phyloP scores from a whole-genome alignment of 1,284 basidiomycete species.

The Leccinum pseudoinsigne region DNA sequence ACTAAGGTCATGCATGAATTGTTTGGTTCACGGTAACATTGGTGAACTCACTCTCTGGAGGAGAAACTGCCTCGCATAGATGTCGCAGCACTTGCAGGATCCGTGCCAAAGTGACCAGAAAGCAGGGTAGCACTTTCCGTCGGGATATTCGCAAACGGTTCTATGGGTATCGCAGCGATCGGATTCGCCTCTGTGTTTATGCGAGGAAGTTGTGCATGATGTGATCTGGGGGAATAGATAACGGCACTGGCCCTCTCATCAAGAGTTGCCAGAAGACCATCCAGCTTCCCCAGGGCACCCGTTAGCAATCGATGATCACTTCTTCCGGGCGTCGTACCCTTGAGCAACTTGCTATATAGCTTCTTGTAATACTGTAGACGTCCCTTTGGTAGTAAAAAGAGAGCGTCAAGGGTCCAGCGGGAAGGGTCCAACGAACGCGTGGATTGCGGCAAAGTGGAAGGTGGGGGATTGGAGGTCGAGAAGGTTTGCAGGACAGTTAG shows the following conservation, averaged over 20 bases:
- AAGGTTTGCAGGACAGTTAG: conserved; percentile 70
- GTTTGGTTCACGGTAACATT: neutral
- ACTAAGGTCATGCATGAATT: conserved; percentile 33
- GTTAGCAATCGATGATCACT: conserved; percentile 86
- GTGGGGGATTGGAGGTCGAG: conserved; percentile 62
- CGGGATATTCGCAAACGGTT: conserved; percentile 3
- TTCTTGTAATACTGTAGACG: conserved; percentile 93
- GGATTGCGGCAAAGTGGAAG: conserved; percentile 42
- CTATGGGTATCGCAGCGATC: conserved; percentile 47
- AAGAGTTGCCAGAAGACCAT: conserved; percentile 67
- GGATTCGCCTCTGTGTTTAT: conserved; percentile 43
- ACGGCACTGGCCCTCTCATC: conserved; percentile 55
- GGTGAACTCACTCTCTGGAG: conserved; percentile 53
- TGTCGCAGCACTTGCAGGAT: conserved; percentile 44
- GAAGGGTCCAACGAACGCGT: conserved; percentile 40
- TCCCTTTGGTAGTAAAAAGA: conserved; percentile 85
- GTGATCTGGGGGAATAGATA: conserved; percentile 36
- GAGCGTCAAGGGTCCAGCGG: conserved; percentile 82
- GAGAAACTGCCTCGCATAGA: conserved; percentile 52
- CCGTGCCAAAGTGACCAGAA: conserved; percentile 32
- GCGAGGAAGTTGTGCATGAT: conserved; percentile 29
- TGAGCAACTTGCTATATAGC: conserved; percentile 85
- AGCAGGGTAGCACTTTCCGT: conserved; percentile 13
- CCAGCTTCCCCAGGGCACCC: conserved; percentile 81
- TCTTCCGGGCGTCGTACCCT: conserved; percentile 85